Evolutionary conservation across 306 rosid genomes (phyloP), one percentile per base, ranked within the genome.

Genomic region (Clitoria ternatea): DNA sequence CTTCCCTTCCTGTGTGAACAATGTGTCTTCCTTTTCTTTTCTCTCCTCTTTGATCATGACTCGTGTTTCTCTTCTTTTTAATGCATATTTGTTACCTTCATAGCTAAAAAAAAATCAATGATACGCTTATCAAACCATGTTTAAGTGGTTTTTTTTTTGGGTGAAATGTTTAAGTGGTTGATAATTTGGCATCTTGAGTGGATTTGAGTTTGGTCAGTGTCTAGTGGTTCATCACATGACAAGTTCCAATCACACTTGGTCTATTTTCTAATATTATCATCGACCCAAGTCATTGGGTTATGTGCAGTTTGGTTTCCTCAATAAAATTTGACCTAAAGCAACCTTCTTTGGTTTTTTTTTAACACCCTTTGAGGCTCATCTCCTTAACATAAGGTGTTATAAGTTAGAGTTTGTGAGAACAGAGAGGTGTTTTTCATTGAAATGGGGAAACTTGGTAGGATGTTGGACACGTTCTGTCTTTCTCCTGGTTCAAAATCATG

Each of bases 381-480:
- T n/a, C 33, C 40, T 69, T 53, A 20, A 20, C 66, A 53, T 33
- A 73, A 54, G 70, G 56, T 61, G 63, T 77, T 63, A 70, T 56
- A 77, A 66, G 14, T 48, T 47, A n/a, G 17, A 49, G 8, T 50
- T 50, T 65, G 63, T 54, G 60, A 39, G 67, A 20, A 45, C n/a
- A 67, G 32, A 59, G 59, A 61, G 55, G 30, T 60, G 19, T 35
- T 63, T 63, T 73, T 63, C 8, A 45, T 49, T 59, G 29, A 74
- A 66, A 93, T 90, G 98, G 97, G 92, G 35, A 93, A 87, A 67
- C 86, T 88, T 61, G 77, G 90, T 13, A 84, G 74, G 72, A 52
- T 81, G 79, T 69, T 93, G 19, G 92, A 87, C 70, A 68, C 80
- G 3, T 87, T 93, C 5, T 77, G 83, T 70, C 78, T 81, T 26